Evolutionary conservation across 495 filamentous ascomycete genomes (phyloP).

Genomic region (Penicillium chermesinum): DNA sequence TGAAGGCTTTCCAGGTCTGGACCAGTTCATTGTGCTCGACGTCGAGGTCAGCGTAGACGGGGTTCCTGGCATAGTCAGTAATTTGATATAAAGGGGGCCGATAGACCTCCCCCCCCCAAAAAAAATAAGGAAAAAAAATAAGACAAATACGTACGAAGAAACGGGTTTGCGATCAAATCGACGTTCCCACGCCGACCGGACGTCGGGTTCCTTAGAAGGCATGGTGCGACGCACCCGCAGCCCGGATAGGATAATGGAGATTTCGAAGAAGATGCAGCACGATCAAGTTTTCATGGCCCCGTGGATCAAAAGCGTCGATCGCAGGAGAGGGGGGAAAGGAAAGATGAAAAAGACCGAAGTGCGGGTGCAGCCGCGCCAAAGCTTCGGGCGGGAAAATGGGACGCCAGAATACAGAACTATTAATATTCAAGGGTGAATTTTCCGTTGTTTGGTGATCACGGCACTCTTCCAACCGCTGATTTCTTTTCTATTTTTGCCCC

Average conservation of each 20-base stretch:
- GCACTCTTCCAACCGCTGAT: conserved; percentile 1
- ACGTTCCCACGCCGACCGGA: conserved; percentile 14
- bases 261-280: neutral
- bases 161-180: conserved; percentile 25
- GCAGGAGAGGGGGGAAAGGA: conserved; percentile 9
- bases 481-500: conserved; percentile 8
- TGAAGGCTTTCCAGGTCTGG: conserved; percentile 40
- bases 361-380: conserved; percentile 20
- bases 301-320: conserved; percentile 19
- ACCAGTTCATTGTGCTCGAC: conserved; percentile 43
- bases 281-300: conserved; percentile 17
- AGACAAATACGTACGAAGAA: conserved; percentile 17
- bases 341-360: conserved; percentile 10
- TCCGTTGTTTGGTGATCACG: neutral
- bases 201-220: conserved; percentile 10
- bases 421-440: neutral
- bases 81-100: neutral
- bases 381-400: neutral
- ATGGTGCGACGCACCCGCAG: conserved; percentile 21
- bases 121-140: neutral
- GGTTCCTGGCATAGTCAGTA: conserved; percentile 19
- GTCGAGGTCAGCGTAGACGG: conserved; percentile 37
- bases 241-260: conserved; percentile 4
- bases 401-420: neutral
- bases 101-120: too few relatives aligned